Percentiles rank a stretch among this genome's conserved stretches.
Conservation (phyloP, 768 basidiomycete genomes). For the Lactarius tabidus region DNA sequence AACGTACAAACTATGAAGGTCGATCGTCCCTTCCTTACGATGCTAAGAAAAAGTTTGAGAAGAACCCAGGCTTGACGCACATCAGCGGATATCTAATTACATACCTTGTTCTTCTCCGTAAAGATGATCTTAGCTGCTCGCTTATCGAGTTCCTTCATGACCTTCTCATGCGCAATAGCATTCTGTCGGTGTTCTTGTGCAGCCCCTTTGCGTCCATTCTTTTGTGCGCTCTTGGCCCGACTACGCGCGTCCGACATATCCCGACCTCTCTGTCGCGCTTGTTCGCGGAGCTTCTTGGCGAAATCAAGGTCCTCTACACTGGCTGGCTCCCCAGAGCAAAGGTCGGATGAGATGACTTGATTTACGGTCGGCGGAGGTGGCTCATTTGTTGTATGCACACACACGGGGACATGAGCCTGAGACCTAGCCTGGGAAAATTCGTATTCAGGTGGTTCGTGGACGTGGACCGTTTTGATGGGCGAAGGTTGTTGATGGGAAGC, state of each 20-base stretch:
- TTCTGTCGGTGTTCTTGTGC: background rate
- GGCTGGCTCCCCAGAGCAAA: background rate
- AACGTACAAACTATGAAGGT: slow-evolving; percentile 16
- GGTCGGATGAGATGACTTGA: too few relatives aligned
- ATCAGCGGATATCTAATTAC: background rate
- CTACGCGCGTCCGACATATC: background rate
- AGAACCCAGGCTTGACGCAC: too few relatives aligned
- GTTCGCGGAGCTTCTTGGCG: slow-evolving; percentile 1
- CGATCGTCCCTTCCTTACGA: background rate
- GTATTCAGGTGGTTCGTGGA: background rate
- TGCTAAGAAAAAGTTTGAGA: background rate
- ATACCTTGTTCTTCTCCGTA: slow-evolving; percentile 12
- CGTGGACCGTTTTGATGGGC: background rate
- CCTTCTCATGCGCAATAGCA: background rate
- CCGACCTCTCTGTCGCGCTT: background rate
- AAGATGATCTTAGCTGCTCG: slow-evolving; percentile 8
- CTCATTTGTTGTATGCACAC: background rate
- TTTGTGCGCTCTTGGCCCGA: slow-evolving; percentile 7
- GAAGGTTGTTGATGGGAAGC: background rate
- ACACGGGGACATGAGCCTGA: background rate
- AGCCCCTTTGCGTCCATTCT: background rate
- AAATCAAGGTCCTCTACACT: background rate
- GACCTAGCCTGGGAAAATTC: background rate
- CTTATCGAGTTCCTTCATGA: background rate
- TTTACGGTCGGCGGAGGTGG: background rate